Evolutionary conservation across 805 yeast species (phyloP), one percentile per base, ranked within the genome.

Genomic region (Kodamaea restingae): DNA sequence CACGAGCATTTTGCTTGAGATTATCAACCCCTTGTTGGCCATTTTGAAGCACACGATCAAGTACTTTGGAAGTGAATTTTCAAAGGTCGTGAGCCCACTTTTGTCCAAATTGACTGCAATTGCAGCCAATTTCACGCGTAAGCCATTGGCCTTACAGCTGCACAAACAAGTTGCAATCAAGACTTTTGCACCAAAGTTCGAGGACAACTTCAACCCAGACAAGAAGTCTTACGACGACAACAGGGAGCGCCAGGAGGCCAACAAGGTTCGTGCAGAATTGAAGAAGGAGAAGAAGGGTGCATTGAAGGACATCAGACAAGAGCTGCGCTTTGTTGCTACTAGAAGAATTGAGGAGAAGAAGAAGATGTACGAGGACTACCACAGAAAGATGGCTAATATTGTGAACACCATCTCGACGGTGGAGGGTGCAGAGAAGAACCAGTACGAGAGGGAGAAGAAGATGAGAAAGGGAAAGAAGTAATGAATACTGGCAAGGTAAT

Each of bases 201-300:
- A 91, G 65, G 98, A 88, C 55, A 88, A 88, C 70, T 93, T 82
- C 76, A 91, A 90, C 66, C 96, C 96, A 41, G 96, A 88, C 57
- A 86, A 81, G 77, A 90, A 86, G 67, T 85, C 95, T 7, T 84
- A 88, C 60, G 96, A 91, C 60, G 76, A 84, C 38, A 84, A 90
- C 58, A 73, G 80, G 50, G 80, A 83, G 44, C 75, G 93, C 62
- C 86, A 81, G 49, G 98, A 93, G 61, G 65, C 86, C 50, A 75
- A 73, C 58, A 93, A 93, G 72, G 76, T 91, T 70, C 78, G 76
- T 63, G 80, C 84, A 15, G 87, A 85, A 65, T 67, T 88, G 63
- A 93, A 93, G 80, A 84, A 88, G 63, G 98, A 93, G 65, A 80
- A 82, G 58, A 93, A 93, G 67, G 76, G 81, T 50, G 82, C 90